Percentiles rank a stretch among this genome's conserved stretches.
These are phyloP conservation scores for Rhynchospora tenuis DNA, from an alignment of 176 grass and related monocot species.

Conservation along the genomic window DNA sequence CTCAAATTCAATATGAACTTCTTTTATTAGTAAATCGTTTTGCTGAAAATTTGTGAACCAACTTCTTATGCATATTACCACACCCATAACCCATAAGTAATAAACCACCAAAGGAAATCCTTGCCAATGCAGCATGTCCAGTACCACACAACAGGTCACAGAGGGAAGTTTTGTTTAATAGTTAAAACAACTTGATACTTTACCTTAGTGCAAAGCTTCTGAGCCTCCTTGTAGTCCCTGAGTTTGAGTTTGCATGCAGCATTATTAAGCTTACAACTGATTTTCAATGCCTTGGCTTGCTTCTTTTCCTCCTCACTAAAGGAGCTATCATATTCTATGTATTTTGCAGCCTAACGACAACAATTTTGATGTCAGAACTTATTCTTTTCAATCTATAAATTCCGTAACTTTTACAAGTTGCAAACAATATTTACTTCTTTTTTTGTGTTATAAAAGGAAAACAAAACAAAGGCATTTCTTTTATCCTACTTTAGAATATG, in stretches of 20 bases:
- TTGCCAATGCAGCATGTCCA: not conserved
- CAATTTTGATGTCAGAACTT: too few species aligned
- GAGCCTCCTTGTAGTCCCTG: constrained; percentile 66
- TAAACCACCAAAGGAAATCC: not conserved
- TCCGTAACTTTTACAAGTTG: not conserved
- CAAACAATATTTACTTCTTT: not conserved
- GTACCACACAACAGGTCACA: not conserved
- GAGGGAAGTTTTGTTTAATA: not conserved
- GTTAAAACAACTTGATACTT: not conserved
- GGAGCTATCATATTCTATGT: constrained; percentile 60
- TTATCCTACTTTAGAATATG: not conserved
- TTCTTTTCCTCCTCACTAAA: constrained; percentile 78
- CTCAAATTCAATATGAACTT: not conserved
- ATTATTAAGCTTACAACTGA: constrained; percentile 83
- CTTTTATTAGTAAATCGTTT: not conserved
- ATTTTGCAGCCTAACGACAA: constrained; percentile 44
- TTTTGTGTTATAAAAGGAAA: not conserved
- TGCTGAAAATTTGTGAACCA: not conserved
- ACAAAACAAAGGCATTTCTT: not conserved
- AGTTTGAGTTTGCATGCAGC: constrained; percentile 81
- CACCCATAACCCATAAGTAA: not conserved
- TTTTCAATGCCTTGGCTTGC: constrained; percentile 46
- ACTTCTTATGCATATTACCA: not conserved
- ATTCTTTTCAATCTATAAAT: too few species aligned
- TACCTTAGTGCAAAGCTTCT: constrained; percentile 73